A percentile compares a stretch with the other conserved stretches of the same genome.
These are phyloP conservation scores for Gloeostereum incarnatum DNA, from an alignment of 768 basidiomycete species.

Conservation along the genomic window DNA sequence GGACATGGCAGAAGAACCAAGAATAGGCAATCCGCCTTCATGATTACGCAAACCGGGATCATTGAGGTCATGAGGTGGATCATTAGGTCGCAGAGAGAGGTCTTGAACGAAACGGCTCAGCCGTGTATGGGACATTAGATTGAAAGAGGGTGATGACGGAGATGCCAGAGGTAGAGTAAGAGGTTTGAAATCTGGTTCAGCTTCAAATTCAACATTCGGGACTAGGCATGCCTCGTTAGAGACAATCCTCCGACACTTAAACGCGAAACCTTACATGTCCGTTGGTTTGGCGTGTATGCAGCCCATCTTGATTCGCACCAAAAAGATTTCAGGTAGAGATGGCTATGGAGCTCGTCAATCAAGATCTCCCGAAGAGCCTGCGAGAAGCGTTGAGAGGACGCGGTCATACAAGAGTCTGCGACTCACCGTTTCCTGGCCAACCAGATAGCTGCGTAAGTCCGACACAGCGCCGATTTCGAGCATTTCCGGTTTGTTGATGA, in stretches of 20 bases:
- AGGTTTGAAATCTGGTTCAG: slow-evolving; percentile 24
- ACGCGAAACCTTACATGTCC: slow-evolving; percentile 43
- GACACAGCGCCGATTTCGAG: slow-evolving; percentile 90
- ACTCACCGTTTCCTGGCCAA: slow-evolving; percentile 75
- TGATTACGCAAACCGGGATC: slow-evolving; percentile 15
- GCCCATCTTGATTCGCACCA: slow-evolving; percentile 95
- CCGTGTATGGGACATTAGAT: slow-evolving; percentile 38
- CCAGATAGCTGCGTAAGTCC: slow-evolving; percentile 79
- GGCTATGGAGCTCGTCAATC: slow-evolving; percentile 91
- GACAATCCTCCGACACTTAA: slow-evolving; percentile 1
- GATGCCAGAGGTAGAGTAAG: slow-evolving; percentile 22
- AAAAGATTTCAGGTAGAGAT: slow-evolving; percentile 94
- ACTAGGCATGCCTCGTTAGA: slow-evolving; percentile 28
- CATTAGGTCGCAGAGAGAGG: slow-evolving; percentile 66
- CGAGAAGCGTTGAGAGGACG: slow-evolving; percentile 3
- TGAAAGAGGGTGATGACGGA: slow-evolving; percentile 28
- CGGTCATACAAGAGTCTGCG: not conserved
- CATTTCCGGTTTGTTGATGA: slow-evolving; percentile 89
- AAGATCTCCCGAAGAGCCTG: slow-evolving; percentile 90
- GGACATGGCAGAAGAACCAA: not conserved
- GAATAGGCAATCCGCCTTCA: not conserved
- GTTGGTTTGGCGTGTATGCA: slow-evolving; percentile 73
- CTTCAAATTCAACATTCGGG: slow-evolving; percentile 56
- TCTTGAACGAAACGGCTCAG: slow-evolving; percentile 56
- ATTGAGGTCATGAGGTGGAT: slow-evolving; percentile 61